Base-by-base conservation (phyloP, 352 stramenopile species). In the Aphanomyces stellatus region DNA sequence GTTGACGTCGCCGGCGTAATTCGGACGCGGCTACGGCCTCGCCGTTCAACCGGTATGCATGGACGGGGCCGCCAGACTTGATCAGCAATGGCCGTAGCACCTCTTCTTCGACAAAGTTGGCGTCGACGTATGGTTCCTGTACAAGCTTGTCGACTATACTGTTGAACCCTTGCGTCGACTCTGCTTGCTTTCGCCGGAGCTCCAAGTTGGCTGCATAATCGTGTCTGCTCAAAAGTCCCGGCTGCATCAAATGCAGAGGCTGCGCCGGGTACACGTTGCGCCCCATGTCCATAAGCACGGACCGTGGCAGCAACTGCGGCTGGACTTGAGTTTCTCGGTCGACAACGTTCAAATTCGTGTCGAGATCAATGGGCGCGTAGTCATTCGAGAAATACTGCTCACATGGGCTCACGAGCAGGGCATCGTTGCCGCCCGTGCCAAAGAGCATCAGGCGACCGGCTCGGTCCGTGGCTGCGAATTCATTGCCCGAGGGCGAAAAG, bases 321-420 rank as follows among this genome's bases (percentile, higher is more conserved):
- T 91, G 73, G 11, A 90, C 71, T 66, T 96, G 81, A 15, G 88
- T 96, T 57, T 91, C 87, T 6, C 85, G 80, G 69, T 98, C 92
- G 2, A 88, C 74, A 4, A 96, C 90, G 49, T 96, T 93, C 41
- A 95, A 90, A 61, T 93, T 71, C 4, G 79, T 73, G 75, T 98
- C 92, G 4, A 86, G 90, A 17, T 96, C 64, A 27, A 97, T 75
- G 66, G 89, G 85, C 6, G 81, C 81, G 60, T 97, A 97, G 71
- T 98, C 92, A 28, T 81, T 93, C 4, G 83, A 73, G 62, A 97
- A 97, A 62, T 85, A 88, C 67, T 97, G 90, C 69, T 96, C 85
- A 40, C 87, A 76, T 22, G 83, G 87, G 4, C 76, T 80, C 4
- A 74, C 77, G 2, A 72, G 69, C 46, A 84, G 93, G 15, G 81